A percentile compares a stretch with the other conserved stretches of the same genome.
Conservation (phyloP, 23 red algal species). For the Pyropia haitanensis region DNA sequence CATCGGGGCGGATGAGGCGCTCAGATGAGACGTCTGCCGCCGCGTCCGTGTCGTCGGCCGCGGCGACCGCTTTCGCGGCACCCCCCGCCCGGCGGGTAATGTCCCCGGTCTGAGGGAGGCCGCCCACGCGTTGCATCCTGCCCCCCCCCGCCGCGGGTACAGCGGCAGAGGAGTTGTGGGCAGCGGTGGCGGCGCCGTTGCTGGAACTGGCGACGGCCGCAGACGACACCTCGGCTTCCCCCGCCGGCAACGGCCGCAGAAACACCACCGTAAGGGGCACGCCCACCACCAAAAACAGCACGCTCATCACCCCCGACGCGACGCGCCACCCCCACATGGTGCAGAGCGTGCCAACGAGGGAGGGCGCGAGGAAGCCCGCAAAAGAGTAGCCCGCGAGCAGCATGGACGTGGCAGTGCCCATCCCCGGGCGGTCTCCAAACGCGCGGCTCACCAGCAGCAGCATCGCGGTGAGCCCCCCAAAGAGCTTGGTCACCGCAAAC, state of each 20-base stretch:
- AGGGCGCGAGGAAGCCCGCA: constrained; percentile 44
- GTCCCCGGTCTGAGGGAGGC: too few species aligned
- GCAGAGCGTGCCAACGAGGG: constrained; percentile 33
- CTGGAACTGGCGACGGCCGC: too few species aligned
- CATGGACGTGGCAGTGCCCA: constrained; percentile 32
- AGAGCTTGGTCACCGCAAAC: constrained; percentile 31
- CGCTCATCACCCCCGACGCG: constrained; percentile 18
- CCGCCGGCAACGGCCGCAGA: not conserved
- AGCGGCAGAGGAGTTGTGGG: too few species aligned
- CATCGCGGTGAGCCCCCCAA: constrained; percentile 43
- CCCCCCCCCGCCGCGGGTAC: too few species aligned
- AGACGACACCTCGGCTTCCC: too few species aligned
- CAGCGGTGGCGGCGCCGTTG: too few species aligned
- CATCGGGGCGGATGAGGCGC: too few species aligned
- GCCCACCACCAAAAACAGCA: constrained; percentile 17
- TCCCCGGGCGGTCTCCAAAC: constrained; percentile 24
- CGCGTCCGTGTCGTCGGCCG: too few species aligned
- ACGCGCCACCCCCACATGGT: constrained; percentile 21
- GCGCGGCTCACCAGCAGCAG: constrained; percentile 21
- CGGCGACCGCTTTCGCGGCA: too few species aligned
- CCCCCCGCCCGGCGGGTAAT: too few species aligned
- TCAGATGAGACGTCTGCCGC: too few species aligned
- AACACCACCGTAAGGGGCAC: constrained; percentile 31
- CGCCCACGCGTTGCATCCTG: too few species aligned
- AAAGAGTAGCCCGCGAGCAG: constrained; percentile 50